Evolutionary conservation across 2,329 filamentous ascomycete species (phyloP).

Genomic region (Ophiostoma piceae): DNA sequence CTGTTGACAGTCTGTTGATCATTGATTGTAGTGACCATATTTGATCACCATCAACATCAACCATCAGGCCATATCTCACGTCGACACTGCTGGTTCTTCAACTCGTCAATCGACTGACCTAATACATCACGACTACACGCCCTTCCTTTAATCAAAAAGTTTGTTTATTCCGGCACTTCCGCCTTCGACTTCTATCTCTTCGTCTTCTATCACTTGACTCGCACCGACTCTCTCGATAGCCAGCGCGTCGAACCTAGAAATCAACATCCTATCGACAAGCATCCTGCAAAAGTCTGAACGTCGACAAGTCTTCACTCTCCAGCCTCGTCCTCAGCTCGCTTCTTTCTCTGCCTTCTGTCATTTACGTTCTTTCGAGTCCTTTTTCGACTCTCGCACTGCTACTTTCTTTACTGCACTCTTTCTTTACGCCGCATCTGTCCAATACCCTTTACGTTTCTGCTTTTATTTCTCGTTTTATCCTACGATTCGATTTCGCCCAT

Average conservation of each 20-base stretch:
- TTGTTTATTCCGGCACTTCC: background rate
- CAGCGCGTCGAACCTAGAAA: background rate
- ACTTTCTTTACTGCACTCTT: background rate
- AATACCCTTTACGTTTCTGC: slow-evolving; percentile 8
- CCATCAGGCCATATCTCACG: background rate
- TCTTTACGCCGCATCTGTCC: slow-evolving; percentile 3
- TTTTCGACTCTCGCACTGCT: background rate
- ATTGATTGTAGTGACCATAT: background rate
- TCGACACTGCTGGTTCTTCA: slow-evolving; percentile 1
- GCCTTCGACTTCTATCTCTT: background rate
- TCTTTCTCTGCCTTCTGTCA: background rate
- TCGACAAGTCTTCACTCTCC: background rate
- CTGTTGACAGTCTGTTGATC: slow-evolving; percentile 16
- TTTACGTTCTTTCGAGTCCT: background rate
- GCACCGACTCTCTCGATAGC: background rate
- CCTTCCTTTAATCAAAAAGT: slow-evolving; percentile 6
- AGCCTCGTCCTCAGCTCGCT: background rate
- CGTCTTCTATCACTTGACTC: background rate
- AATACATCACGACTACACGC: background rate
- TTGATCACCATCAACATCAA: background rate
- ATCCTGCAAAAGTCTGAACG: background rate
- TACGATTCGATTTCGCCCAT: background rate
- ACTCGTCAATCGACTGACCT: slow-evolving; percentile 7
- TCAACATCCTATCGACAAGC: background rate
- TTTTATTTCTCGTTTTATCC: background rate